phyloP scores from a whole-genome alignment of 441 rosid genomes.

The Rhodomyrtus psidioides region DNA sequence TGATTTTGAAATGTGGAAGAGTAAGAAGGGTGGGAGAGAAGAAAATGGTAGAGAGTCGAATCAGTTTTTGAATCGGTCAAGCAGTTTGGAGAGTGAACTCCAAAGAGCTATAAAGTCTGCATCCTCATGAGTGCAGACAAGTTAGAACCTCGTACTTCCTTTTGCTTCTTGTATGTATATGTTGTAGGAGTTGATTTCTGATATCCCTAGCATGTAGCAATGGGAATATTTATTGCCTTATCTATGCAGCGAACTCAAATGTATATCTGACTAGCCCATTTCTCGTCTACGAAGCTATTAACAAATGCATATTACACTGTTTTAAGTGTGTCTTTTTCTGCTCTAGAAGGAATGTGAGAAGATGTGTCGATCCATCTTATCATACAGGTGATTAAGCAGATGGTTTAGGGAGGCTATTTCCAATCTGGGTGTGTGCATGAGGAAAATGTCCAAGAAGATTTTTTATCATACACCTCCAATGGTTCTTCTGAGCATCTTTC shows the following conservation, averaged over 20 bases:
- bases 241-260: neutral
- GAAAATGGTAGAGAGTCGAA: constrained; percentile 23
- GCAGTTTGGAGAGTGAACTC: constrained; percentile 43
- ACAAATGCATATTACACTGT: neutral
- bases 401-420: neutral
- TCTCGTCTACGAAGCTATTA: neutral
- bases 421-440: neutral
- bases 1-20: constrained; percentile 25
- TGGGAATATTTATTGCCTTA: neutral
- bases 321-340: neutral
- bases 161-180: neutral
- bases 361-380: neutral
- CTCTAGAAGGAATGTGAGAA: neutral
- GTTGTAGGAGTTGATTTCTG: neutral
- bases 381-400: neutral
- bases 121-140: constrained; percentile 11
- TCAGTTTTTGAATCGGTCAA: constrained; percentile 17
- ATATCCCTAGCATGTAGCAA: neutral
- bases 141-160: neutral
- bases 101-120: constrained; percentile 52
- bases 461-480: neutral
- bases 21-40: constrained; percentile 20
- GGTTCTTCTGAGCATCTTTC: neutral
- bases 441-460: neutral
- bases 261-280: neutral